Base-by-base conservation (phyloP, 228 moss, liverwort and hornwort genomes). In the Sphagnum magellanicum region DNA sequence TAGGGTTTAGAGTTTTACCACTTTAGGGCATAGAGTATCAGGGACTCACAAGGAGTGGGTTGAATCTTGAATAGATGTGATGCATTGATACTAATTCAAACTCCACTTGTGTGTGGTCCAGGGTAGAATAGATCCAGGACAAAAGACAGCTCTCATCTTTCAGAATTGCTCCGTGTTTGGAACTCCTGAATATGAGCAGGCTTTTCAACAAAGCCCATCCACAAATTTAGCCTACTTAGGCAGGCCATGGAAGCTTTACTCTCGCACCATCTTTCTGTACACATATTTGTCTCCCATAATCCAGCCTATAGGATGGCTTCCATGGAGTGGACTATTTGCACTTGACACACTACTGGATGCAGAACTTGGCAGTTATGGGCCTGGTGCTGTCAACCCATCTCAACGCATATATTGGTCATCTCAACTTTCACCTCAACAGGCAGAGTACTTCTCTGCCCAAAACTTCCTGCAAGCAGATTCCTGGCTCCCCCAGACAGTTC, bases 181-280 rank as follows among this genome's bases (percentile, higher is more conserved):
- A 53, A 90, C 85, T 15, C 73, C 81, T 0, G 90, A 79, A 8
- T 95, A 76, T 50, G 50, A 80, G 57, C 78, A 79, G 12, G 66
- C 73, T 10, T 67, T 79, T 32, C 57, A 50, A 52, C 60, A 75
- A 10, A 53, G 78, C n/a, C 89, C 79, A 6, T 63, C 16, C 1
- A 48, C 64, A 17, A 84, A 84, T 60, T 63, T 60, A 15, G 88
- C 83, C 4, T 92, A 72, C 76, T 66, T 92, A 46, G 95, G 95
- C 6, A 83, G 95, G 47, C 95, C 95, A 49, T 95, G 95, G 95
- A 95, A 89, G 74, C 14, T 61, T 4, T 95, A 72, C 71, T 90
- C 95, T 4, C 80, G 92, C 59, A 90, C 90, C n/a, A 66, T 95
- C 3, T 87, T 87, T 70, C 46, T 80, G 55, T 63, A 59, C 69